Conservation (phyloP, 176 grass and related monocot genomes). For the Saccharum officinarum region DNA sequence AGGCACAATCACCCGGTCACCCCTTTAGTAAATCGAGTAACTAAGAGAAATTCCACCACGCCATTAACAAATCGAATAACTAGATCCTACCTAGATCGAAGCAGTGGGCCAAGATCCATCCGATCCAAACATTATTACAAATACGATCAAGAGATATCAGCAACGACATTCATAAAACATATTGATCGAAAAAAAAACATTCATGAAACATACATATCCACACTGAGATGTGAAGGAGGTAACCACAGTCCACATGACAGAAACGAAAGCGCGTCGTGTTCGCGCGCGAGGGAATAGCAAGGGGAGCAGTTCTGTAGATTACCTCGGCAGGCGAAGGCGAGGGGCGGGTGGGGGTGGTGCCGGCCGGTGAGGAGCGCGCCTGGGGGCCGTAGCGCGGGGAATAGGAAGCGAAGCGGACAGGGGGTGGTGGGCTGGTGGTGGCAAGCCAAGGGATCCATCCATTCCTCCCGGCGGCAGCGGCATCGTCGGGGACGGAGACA, state of each 20-base stretch:
- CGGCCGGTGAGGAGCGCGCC: background rate
- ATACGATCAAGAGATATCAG: background rate
- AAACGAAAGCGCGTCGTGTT: background rate
- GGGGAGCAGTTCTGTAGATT: background rate
- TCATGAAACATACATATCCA: too few species aligned
- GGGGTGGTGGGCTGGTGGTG: too few species aligned
- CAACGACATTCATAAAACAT: background rate
- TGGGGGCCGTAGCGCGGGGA: background rate
- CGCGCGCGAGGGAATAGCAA: background rate
- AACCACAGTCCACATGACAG: background rate
- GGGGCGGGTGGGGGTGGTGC: background rate
- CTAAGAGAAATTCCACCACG: too few species aligned
- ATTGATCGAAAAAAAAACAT: too few species aligned
- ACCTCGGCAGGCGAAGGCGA: background rate
- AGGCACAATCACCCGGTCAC: too few species aligned
- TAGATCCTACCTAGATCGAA: background rate
- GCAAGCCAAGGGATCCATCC: background rate
- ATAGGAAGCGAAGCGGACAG: background rate
- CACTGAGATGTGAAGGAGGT: background rate
- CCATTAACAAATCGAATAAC: background rate
- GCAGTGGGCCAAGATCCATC: background rate
- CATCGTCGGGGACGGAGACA: background rate
- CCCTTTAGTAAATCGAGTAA: too few species aligned
- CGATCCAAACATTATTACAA: background rate
- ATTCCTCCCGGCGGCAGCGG: constrained; percentile 9